Conservation (phyloP, 1,139 yeast genomes). For the Yamadazyma songkhlaensis region DNA sequence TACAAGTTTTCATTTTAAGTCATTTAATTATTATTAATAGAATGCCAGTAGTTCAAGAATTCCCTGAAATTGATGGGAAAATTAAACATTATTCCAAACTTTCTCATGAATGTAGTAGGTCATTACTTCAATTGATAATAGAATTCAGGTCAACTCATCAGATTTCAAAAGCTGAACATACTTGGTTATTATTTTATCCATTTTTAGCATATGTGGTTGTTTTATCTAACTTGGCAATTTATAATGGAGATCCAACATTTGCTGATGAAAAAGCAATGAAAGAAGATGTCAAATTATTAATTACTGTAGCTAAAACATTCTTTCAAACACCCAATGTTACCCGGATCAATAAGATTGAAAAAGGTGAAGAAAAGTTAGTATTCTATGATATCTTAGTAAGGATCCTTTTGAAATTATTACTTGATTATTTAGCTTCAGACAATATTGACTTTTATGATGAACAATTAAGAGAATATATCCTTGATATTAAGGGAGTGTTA, state of each 20-base stretch:
- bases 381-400: slow-evolving; percentile 18
- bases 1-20: slow-evolving; percentile 15
- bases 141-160: slow-evolving; percentile 15
- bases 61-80: slow-evolving; percentile 13
- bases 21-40: slow-evolving; percentile 35
- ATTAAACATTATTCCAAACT: slow-evolving; percentile 18
- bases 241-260: slow-evolving; percentile 24
- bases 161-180: slow-evolving; percentile 21
- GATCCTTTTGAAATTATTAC: slow-evolving; percentile 19
- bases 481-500: slow-evolving; percentile 2
- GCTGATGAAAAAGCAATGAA: slow-evolving; percentile 2
- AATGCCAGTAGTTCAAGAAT: slow-evolving; percentile 16
- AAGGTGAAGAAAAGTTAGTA: slow-evolving; percentile 15
- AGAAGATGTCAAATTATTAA: slow-evolving; percentile 28
- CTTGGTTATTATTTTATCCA: slow-evolving; percentile 33
- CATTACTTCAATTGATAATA: slow-evolving; percentile 24
- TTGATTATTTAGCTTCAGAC: slow-evolving; percentile 6
- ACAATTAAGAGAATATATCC: slow-evolving; percentile 16
- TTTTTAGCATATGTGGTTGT: slow-evolving; percentile 32
- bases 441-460: slow-evolving; percentile 12
- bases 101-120: slow-evolving; percentile 31
- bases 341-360: not conserved
- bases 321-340: not conserved
- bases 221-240: slow-evolving; percentile 26
- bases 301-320: slow-evolving; percentile 14